Conservation (phyloP, 352 stramenopile genomes). For the Thalassiosira ordinaria region DNA sequence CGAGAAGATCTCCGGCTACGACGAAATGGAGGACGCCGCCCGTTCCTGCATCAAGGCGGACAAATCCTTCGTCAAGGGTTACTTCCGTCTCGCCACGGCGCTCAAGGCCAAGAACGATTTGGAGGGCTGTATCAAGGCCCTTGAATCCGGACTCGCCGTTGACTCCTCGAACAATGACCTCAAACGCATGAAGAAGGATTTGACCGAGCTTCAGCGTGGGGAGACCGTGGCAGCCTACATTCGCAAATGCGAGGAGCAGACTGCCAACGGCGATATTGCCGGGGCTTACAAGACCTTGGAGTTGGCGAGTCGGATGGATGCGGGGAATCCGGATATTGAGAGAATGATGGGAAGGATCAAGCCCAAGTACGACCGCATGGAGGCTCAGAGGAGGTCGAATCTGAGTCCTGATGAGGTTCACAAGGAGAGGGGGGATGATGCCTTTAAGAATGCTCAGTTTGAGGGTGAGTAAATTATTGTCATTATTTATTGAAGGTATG, state of each 20-base stretch:
- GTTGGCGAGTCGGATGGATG: conserved; percentile 79
- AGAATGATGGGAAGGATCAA: conserved; percentile 80
- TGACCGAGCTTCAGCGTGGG: conserved; percentile 84
- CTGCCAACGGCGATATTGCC: conserved; percentile 76
- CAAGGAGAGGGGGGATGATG: conserved; percentile 93
- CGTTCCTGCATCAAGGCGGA: conserved; percentile 91
- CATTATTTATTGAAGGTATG: too few species aligned
- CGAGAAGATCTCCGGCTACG: conserved; percentile 82
- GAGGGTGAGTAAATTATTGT: too few species aligned
- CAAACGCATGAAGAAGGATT: conserved; percentile 86
- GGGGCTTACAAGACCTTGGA: conserved; percentile 82
- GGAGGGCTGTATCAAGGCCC: conserved; percentile 81
- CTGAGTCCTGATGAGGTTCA: conserved; percentile 89
- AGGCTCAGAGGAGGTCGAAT: conserved; percentile 74
- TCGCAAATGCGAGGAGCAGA: conserved; percentile 80
- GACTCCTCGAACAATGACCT: conserved; percentile 81
- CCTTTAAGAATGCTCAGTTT: too few species aligned
- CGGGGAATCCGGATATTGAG: conserved; percentile 83
- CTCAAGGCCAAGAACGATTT: conserved; percentile 89
- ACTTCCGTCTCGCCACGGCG: conserved; percentile 93
- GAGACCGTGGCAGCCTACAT: conserved; percentile 81
- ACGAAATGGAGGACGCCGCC: conserved; percentile 89
- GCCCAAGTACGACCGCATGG: conserved; percentile 82
- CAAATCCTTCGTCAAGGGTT: conserved; percentile 94
- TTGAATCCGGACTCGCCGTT: conserved; percentile 81